A percentile compares a stretch with the other conserved stretches of the same genome.
phyloP scores from a whole-genome alignment of 1,139 yeast species.

The Pichia sp. region DNA sequence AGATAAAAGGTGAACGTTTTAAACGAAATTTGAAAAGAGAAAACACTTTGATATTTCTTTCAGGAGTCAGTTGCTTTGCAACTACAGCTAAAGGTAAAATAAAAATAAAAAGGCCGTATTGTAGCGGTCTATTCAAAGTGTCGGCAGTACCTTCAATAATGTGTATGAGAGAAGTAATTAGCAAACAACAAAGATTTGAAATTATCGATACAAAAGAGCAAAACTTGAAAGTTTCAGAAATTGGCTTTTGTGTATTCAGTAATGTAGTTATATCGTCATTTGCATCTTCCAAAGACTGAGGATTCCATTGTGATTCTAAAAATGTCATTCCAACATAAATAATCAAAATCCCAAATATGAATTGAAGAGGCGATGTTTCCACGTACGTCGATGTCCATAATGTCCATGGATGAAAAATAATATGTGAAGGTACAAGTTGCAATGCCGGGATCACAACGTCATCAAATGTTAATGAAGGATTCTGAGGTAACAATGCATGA shows the following conservation, averaged over 20 bases:
- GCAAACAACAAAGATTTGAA: constrained; percentile 50
- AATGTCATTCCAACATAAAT: constrained; percentile 47
- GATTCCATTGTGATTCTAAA: constrained; percentile 45
- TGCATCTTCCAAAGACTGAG: constrained; percentile 13
- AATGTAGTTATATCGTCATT: constrained; percentile 37
- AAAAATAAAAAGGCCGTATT: constrained; percentile 63
- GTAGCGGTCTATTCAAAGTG: constrained; percentile 27
- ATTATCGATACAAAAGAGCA: constrained; percentile 48
- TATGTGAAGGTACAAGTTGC: constrained; percentile 62
- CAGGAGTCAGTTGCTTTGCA: constrained; percentile 83
- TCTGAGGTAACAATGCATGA: constrained; percentile 9
- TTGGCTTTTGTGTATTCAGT: constrained; percentile 16
- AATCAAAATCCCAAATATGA: constrained; percentile 41
- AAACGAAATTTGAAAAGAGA: constrained; percentile 62
- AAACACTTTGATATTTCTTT: constrained; percentile 67
- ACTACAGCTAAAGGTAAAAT: constrained; percentile 76
- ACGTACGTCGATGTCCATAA: constrained; percentile 65
- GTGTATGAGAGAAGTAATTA: constrained; percentile 28
- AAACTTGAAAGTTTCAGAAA: constrained; percentile 39
- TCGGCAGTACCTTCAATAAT: constrained; percentile 31
- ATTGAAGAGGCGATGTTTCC: constrained; percentile 50
- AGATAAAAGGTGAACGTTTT: constrained; percentile 65
- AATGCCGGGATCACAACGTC: constrained; percentile 37
- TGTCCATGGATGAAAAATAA: constrained; percentile 68
- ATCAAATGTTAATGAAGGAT: constrained; percentile 19